Evolutionary conservation across 2,329 filamentous ascomycete genomes (phyloP).

Genomic region (Aspergillus ochraceus): DNA sequence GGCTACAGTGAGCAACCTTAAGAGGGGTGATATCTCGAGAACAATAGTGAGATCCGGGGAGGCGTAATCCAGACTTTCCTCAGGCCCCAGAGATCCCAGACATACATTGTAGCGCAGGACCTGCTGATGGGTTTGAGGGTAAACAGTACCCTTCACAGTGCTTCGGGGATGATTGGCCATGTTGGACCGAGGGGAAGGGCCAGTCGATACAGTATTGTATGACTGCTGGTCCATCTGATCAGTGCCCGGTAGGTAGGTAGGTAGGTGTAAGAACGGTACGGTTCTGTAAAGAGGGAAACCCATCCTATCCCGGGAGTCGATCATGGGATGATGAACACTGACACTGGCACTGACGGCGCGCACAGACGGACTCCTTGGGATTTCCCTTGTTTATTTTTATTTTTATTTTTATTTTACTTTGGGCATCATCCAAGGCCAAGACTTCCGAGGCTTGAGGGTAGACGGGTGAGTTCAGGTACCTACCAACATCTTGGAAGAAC

Average conservation of each 20-base stretch:
- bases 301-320: slow-evolving; percentile 14
- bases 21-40: background rate
- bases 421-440: slow-evolving; percentile 7
- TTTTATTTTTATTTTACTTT: slow-evolving; percentile 15
- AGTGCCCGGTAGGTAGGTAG: slow-evolving; percentile 6
- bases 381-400: slow-evolving; percentile 14
- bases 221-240: slow-evolving; percentile 21
- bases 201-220: slow-evolving; percentile 17
- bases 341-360: slow-evolving; percentile 7
- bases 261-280: slow-evolving; percentile 14
- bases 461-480: slow-evolving; percentile 14
- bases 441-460: slow-evolving; percentile 7
- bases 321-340: slow-evolving; percentile 20
- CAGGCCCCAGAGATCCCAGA: background rate
- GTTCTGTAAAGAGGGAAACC: slow-evolving; percentile 12
- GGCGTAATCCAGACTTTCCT: background rate
- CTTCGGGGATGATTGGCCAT: slow-evolving; percentile 17
- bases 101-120: background rate
- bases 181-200: slow-evolving; percentile 9
- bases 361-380: slow-evolving; percentile 18
- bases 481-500: slow-evolving; percentile 1
- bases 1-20: background rate
- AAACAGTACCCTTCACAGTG: slow-evolving; percentile 13
- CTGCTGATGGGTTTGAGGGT: slow-evolving; percentile 4
- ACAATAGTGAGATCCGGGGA: background rate